Evolutionary conservation across 1,284 basidiomycete species (phyloP).

Genomic region (Neolentinus lepideus): DNA sequence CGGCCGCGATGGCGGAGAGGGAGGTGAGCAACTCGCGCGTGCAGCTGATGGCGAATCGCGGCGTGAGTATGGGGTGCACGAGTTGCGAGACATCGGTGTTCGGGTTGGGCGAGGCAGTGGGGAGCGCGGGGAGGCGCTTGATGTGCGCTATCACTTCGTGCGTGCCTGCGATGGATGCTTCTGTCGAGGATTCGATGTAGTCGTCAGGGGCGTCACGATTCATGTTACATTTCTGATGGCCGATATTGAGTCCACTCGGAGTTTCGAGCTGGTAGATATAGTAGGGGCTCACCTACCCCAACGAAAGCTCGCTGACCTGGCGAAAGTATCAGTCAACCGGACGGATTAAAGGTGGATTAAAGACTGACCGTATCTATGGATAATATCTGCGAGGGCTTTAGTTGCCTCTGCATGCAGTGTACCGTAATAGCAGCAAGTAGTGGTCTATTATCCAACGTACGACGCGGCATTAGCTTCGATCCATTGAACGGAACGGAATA

Average conservation of each 20-base stretch:
- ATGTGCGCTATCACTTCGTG: slow-evolving; percentile 66
- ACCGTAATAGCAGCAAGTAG: slow-evolving; percentile 91
- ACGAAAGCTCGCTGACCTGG: slow-evolving; percentile 84
- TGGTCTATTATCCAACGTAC: slow-evolving; percentile 52
- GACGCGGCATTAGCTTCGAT: background rate
- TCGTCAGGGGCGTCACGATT: slow-evolving; percentile 65
- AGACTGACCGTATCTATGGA: slow-evolving; percentile 51
- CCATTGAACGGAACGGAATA: slow-evolving; percentile 5
- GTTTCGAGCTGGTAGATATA: background rate
- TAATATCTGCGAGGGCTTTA: slow-evolving; percentile 74
- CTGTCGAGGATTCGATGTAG: slow-evolving; percentile 66
- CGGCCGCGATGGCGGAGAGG: slow-evolving; percentile 54
- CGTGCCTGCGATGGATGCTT: slow-evolving; percentile 55
- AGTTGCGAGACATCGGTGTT: slow-evolving; percentile 29
- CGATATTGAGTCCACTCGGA: slow-evolving; percentile 7
- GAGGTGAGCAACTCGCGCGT: slow-evolving; percentile 61
- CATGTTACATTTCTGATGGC: slow-evolving; percentile 88
- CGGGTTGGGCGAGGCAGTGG: slow-evolving; percentile 13
- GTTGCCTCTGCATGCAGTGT: slow-evolving; percentile 80
- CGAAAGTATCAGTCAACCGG: too few relatives aligned
- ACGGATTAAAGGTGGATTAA: background rate
- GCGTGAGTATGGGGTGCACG: slow-evolving; percentile 88
- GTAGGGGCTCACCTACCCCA: slow-evolving; percentile 44
- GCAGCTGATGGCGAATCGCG: slow-evolving; percentile 94
- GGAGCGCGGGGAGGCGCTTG: slow-evolving; percentile 36